A percentile compares a stretch with the other conserved stretches of the same genome.
phyloP scores from a whole-genome alignment of 805 yeast species.

The Ogataea degrootiae region DNA sequence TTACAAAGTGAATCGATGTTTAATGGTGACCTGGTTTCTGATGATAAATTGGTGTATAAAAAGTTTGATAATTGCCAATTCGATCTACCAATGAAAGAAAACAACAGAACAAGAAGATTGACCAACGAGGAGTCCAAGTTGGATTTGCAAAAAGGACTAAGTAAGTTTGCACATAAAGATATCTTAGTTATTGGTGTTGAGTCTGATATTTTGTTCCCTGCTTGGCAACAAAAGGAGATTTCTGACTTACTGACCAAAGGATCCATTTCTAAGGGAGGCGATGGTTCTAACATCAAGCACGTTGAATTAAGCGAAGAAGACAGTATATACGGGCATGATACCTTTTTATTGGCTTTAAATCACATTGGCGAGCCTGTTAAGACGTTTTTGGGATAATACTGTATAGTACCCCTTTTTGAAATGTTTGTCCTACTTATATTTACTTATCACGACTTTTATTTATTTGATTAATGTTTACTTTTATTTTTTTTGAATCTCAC shows the following conservation, averaged over 20 bases:
- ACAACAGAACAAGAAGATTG: constrained; percentile 40
- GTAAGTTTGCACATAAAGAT: constrained; percentile 55
- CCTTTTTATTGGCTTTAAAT: constrained; percentile 74
- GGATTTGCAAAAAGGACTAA: constrained; percentile 67
- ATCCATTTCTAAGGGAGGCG: constrained; percentile 30
- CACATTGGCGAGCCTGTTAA: constrained; percentile 77
- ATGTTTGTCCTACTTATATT: neutral
- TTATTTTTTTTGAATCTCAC: too few species aligned
- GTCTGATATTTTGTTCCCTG: constrained; percentile 86
- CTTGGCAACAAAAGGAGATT: constrained; percentile 89
- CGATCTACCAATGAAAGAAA: constrained; percentile 48
- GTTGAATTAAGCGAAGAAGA: constrained; percentile 72
- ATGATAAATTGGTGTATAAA: constrained; percentile 25
- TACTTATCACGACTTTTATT: too few species aligned
- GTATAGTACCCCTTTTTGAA: neutral
- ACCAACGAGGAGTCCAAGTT: constrained; percentile 50
- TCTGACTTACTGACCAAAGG: constrained; percentile 49
- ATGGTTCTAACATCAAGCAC: constrained; percentile 44
- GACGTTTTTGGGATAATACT: constrained; percentile 43
- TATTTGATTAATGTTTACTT: too few species aligned
- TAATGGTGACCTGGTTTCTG: constrained; percentile 22
- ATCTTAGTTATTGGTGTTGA: constrained; percentile 87
- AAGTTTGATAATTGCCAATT: constrained; percentile 34
- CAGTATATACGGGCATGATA: constrained; percentile 87
- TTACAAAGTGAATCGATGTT: constrained; percentile 30